These are phyloP conservation scores for Phyllosticta citrichinensis DNA, from an alignment of 2,329 filamentous ascomycete species.

Conservation along the genomic window DNA sequence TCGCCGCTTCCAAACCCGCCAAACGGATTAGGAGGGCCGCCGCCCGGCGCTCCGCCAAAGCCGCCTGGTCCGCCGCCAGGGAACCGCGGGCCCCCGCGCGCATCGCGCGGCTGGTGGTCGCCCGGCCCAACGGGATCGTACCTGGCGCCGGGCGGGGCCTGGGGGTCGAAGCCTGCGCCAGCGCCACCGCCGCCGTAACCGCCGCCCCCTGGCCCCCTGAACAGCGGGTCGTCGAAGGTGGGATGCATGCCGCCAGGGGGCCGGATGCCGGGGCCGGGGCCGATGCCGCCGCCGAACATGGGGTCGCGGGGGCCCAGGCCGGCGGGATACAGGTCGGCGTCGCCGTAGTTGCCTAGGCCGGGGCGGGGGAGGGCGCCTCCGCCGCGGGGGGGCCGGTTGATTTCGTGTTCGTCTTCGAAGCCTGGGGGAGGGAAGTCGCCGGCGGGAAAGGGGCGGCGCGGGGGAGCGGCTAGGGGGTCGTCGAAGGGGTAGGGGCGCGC, in stretches of 20 bases:
- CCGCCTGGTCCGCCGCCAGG: conserved; percentile 7
- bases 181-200: conserved; percentile 35
- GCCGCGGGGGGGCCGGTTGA: conserved; percentile 57
- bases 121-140: conserved; percentile 69
- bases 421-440: conserved; percentile 75
- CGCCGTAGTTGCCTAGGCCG: conserved; percentile 59
- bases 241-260: conserved; percentile 84
- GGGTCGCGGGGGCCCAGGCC: conserved; percentile 81
- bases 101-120: conserved; percentile 32
- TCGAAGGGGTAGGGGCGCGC: conserved; percentile 58
- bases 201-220: conserved; percentile 48
- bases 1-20: conserved; percentile 51
- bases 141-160: conserved; percentile 76
- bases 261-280: conserved; percentile 45
- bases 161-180: conserved; percentile 59
- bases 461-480: conserved; percentile 54
- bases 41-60: conserved; percentile 19
- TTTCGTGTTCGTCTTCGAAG: conserved; percentile 88
- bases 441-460: conserved; percentile 53
- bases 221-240: conserved; percentile 85
- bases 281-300: conserved; percentile 53
- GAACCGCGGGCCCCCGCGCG: conserved; percentile 15
- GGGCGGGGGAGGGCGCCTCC: conserved; percentile 43
- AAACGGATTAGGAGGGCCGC: conserved; percentile 47
- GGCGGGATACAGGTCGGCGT: conserved; percentile 78